A percentile compares a stretch with the other conserved stretches of the same genome.
Conservation (phyloP, 768 basidiomycete genomes). For the Mycena vulgaris region DNA sequence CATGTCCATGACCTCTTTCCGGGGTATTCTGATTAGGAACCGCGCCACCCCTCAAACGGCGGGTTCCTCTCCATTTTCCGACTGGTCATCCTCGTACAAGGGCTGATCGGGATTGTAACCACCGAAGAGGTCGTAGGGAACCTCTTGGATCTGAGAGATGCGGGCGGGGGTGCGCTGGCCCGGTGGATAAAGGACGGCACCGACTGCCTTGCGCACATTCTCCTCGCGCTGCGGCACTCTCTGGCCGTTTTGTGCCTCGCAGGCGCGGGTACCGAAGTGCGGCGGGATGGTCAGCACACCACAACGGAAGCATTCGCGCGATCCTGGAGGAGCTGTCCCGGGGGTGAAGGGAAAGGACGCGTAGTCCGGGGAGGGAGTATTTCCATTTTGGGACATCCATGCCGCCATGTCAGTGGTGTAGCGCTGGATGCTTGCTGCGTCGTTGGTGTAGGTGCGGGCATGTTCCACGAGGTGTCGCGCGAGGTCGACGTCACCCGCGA, state of each 20-base stretch:
- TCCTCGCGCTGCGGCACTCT: constrained; percentile 5
- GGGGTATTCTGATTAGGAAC: constrained; percentile 27
- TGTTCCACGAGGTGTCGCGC: not conserved
- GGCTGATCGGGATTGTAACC: constrained; percentile 8
- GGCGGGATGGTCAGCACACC: constrained; percentile 2
- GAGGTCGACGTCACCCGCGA: not conserved
- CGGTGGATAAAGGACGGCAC: not conserved
- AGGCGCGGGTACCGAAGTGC: constrained; percentile 7
- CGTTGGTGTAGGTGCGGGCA: constrained; percentile 6
- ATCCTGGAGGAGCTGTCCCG: constrained; percentile 6
- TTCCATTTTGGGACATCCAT: constrained; percentile 22
- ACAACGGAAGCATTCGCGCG: constrained; percentile 23
- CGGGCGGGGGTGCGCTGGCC: not conserved
- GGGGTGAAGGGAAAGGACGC: constrained; percentile 10
- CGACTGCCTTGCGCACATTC: not conserved
- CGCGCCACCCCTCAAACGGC: constrained; percentile 27
- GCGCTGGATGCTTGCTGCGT: constrained; percentile 3
- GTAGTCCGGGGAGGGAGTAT: constrained; percentile 1
- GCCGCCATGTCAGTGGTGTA: not conserved
- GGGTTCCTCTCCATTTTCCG: constrained; percentile 33
- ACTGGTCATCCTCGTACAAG: not conserved
- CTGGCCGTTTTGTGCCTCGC: not conserved
- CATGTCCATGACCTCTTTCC: not conserved
- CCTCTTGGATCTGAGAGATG: constrained; percentile 20
- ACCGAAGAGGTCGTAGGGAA: constrained; percentile 15